phyloP scores from a whole-genome alignment of 192 early-diverging fungal genomes.

The Geranomyces michiganensis region DNA sequence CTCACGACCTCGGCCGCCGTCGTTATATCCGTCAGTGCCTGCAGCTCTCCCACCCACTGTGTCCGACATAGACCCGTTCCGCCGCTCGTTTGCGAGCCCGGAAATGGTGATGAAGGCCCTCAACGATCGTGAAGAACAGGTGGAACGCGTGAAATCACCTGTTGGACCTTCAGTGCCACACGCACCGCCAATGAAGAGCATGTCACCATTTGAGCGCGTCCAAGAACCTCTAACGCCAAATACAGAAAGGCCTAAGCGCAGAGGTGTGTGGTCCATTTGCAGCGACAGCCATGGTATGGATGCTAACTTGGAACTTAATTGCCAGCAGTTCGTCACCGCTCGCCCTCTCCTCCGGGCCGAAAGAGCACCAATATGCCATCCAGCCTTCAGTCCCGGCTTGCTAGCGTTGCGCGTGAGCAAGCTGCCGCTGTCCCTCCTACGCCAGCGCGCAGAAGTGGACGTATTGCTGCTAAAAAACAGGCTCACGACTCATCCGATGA shows the following conservation, averaged over 20 bases:
- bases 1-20: too few relatives aligned
- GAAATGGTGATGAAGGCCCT: not conserved
- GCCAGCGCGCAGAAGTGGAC: not conserved
- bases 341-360: too few relatives aligned
- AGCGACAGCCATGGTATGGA: too few relatives aligned
- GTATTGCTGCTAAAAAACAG: conserved; percentile 1
- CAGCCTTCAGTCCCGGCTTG: too few relatives aligned
- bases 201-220: not conserved
- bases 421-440: not conserved
- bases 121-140: not conserved
- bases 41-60: too few relatives aligned
- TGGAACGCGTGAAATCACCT: not conserved
- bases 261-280: not conserved
- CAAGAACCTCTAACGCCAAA: too few relatives aligned
- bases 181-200: conserved; percentile 9
- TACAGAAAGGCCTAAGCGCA: not conserved
- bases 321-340: too few relatives aligned
- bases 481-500: not conserved
- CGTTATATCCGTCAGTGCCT: too few relatives aligned
- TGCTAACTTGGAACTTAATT: too few relatives aligned
- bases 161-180: conserved; percentile 7
- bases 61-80: too few relatives aligned
- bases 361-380: too few relatives aligned
- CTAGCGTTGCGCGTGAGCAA: too few relatives aligned
- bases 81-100: conserved; percentile 3